phyloP scores from a whole-genome alignment of 116 monocot species.

The Phalaenopsis hybrid region DNA sequence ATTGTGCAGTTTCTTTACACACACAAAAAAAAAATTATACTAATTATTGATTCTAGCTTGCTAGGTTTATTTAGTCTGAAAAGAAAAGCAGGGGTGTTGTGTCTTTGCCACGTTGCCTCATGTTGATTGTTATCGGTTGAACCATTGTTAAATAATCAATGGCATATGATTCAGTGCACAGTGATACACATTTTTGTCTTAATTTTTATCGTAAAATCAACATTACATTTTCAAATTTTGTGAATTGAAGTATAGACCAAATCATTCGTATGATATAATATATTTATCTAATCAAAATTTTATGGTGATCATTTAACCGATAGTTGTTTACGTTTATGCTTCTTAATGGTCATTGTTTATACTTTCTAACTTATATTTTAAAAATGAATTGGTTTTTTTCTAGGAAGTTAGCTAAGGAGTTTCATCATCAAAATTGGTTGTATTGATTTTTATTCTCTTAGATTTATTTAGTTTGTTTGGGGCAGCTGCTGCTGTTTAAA shows the following conservation, averaged over 20 bases:
- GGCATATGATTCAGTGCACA: slow-evolving; percentile 8
- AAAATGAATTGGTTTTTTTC: no score
- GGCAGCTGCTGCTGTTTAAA: no score
- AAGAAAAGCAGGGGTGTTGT: slow-evolving; percentile 33
- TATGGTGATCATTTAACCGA: no score
- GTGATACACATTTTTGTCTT: not conserved
- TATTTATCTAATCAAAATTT: no score
- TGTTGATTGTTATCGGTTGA: slow-evolving; percentile 16
- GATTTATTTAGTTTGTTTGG: no score
- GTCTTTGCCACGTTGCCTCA: slow-evolving; percentile 11
- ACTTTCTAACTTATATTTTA: no score
- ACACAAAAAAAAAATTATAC: not conserved
- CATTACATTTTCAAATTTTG: not conserved
- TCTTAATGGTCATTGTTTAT: no score
- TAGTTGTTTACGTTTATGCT: no score
- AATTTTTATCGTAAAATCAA: not conserved
- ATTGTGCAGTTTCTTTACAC: not conserved
- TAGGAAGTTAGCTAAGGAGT: no score
- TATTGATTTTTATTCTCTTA: no score
- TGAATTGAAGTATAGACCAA: not conserved
- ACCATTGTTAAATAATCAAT: not conserved
- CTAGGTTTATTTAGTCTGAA: slow-evolving; percentile 17
- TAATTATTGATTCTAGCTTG: not conserved
- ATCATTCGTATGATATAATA: not conserved
- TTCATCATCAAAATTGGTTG: no score